Conservation (phyloP, 78 protist genomes). For the Dictyostelium firmibasis region DNA sequence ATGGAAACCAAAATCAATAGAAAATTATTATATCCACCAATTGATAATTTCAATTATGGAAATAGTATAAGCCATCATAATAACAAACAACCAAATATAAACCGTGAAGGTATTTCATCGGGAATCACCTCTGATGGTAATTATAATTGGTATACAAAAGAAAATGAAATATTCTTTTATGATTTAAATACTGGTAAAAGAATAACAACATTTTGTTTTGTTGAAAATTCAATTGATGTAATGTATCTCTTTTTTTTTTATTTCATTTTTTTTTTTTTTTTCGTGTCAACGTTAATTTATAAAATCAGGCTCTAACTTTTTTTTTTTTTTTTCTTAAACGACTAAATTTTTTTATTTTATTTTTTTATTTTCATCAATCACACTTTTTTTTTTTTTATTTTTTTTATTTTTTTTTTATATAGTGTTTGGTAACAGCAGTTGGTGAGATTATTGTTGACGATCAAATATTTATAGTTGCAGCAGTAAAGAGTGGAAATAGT, state of each 20-base stretch:
- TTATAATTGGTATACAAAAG: conserved; percentile 7
- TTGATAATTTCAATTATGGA: neutral
- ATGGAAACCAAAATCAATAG: neutral
- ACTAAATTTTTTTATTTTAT: neutral
- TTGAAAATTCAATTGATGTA: conserved; percentile 38
- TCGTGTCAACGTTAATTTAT: no score
- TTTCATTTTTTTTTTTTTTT: no score
- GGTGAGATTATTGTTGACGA: neutral
- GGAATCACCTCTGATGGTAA: conserved; percentile 48
- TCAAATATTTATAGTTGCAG: conserved; percentile 3
- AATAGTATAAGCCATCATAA: neutral
- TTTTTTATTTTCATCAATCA: neutral
- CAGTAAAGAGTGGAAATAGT: neutral
- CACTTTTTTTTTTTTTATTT: neutral
- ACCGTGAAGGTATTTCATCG: conserved; percentile 5
- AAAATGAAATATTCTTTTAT: conserved; percentile 40
- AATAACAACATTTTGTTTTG: conserved; percentile 49
- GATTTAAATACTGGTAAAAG: conserved; percentile 33
- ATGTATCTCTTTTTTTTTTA: no score
- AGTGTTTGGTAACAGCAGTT: conserved; percentile 49
- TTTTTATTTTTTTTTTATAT: neutral
- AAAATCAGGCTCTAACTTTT: no score
- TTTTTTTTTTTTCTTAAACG: neutral
- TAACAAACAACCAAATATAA: neutral
- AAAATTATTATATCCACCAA: neutral